Evolutionary conservation across 139 green algal genomes (phyloP).

Genomic region (Micromonas pusilla): DNA sequence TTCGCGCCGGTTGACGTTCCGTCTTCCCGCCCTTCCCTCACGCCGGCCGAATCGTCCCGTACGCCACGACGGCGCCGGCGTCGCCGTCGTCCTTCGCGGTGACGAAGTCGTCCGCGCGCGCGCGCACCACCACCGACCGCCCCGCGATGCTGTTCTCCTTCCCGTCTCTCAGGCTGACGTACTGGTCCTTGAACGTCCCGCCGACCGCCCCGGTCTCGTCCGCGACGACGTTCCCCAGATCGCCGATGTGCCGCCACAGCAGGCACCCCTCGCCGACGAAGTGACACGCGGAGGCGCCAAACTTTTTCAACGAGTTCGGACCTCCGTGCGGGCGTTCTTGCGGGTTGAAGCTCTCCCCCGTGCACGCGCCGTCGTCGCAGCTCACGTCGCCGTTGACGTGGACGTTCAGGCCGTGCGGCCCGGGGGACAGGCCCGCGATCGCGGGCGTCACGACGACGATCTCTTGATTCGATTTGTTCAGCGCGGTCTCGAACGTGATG

Average conservation of each 20-base stretch:
- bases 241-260: conserved; percentile 6
- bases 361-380: conserved; percentile 12
- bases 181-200: conserved; percentile 16
- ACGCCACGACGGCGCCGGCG: conserved; percentile 16
- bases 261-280: conserved; percentile 19
- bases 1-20: too few relatives aligned
- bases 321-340: conserved; percentile 13
- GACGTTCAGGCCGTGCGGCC: conserved; percentile 4
- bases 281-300: conserved; percentile 20
- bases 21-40: too few relatives aligned
- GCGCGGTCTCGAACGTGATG: neutral
- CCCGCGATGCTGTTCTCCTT: conserved; percentile 11
- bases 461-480: neutral
- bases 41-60: conserved; percentile 1
- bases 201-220: neutral
- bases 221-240: conserved; percentile 22
- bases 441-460: neutral
- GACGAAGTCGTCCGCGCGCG: conserved; percentile 15
- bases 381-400: conserved; percentile 11
- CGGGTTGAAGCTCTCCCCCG: conserved; percentile 20
- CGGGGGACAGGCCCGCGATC: neutral
- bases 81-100: conserved; percentile 23
- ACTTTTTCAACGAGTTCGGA: conserved; percentile 19
- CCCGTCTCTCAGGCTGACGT: conserved; percentile 4
- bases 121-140: conserved; percentile 8